Percentiles rank a stretch among this genome's conserved stretches.
Evolutionary conservation across 106 monocot species (phyloP).

Genomic region (Acanthochlamys bracteata): DNA sequence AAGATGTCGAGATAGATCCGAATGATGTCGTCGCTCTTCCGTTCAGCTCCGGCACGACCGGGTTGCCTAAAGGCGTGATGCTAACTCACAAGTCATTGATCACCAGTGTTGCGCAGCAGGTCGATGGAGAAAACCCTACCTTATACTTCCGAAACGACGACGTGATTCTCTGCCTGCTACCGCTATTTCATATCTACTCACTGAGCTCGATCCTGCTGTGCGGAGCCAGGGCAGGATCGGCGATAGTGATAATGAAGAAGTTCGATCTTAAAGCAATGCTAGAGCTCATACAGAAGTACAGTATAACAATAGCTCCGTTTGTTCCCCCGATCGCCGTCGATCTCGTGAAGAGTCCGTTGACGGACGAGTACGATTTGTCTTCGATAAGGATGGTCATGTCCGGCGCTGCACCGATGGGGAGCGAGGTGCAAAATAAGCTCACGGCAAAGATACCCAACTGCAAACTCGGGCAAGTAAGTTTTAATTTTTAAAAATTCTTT

Average conservation of each 20-base stretch:
- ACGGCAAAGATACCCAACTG: slow-evolving; percentile 54
- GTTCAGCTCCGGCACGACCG: slow-evolving; percentile 86
- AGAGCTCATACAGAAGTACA: slow-evolving; percentile 53
- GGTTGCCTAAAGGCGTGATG: slow-evolving; percentile 90
- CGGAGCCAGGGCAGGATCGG: slow-evolving; percentile 43
- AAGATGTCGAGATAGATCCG: slow-evolving; percentile 40
- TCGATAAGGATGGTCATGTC: slow-evolving; percentile 57
- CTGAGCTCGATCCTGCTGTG: slow-evolving; percentile 69
- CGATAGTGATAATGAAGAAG: slow-evolving; percentile 57
- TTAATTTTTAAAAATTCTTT: not conserved
- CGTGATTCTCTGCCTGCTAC: slow-evolving; percentile 65
- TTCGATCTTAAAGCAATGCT: slow-evolving; percentile 51
- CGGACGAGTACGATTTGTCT: slow-evolving; percentile 46
- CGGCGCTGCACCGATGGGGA: slow-evolving; percentile 85
- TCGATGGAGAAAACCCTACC: slow-evolving; percentile 80
- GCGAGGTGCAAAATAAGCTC: slow-evolving; percentile 59
- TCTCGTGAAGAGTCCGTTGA: slow-evolving; percentile 37
- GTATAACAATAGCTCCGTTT: slow-evolving; percentile 54
- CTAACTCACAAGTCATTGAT: slow-evolving; percentile 62
- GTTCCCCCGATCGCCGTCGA: slow-evolving; percentile 73
- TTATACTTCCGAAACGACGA: slow-evolving; percentile 40
- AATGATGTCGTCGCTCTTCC: slow-evolving; percentile 83
- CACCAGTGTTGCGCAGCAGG: slow-evolving; percentile 71
- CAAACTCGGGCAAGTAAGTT: slow-evolving; percentile 54
- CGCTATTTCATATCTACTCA: slow-evolving; percentile 81